phyloP scores from a whole-genome alignment of 2,329 filamentous ascomycete species.

The Cadophora gregata region DNA sequence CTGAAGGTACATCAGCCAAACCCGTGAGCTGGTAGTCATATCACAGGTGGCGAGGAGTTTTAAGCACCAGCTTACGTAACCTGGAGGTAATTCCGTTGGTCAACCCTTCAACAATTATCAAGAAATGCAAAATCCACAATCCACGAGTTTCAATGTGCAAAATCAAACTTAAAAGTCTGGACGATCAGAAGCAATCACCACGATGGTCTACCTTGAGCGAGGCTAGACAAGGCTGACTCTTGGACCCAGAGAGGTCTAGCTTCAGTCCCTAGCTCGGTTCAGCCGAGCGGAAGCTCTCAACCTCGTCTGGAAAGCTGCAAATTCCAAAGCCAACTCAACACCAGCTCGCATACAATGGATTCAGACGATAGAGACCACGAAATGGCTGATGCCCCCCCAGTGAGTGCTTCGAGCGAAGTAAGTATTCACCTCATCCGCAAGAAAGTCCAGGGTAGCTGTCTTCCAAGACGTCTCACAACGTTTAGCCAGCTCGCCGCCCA shows the following conservation, averaged over 20 bases:
- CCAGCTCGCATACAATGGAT: slow-evolving; percentile 4
- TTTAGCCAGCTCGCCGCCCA: neutral
- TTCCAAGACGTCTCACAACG: neutral
- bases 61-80: too few species aligned
- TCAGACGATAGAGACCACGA: slow-evolving; percentile 13
- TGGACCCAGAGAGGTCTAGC: neutral
- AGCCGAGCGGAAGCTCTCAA: slow-evolving; percentile 3
- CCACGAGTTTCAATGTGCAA: neutral
- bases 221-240: slow-evolving; percentile 3
- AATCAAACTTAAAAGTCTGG: neutral
- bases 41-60: too few species aligned
- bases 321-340: neutral
- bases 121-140: neutral
- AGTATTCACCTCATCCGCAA: neutral
- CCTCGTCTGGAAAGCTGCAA: neutral
- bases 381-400: slow-evolving; percentile 12
- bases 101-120: too few species aligned
- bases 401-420: slow-evolving; percentile 4
- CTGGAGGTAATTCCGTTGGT: too few species aligned
- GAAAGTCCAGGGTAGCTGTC: neutral
- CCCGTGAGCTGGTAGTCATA: too few species aligned
- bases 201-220: too few species aligned
- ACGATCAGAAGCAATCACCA: too few species aligned
- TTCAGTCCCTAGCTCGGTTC: neutral
- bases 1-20: too few species aligned